Evolutionary conservation across 2,329 filamentous ascomycete genomes (phyloP).

Genomic region (Emydomyces testavorans): DNA sequence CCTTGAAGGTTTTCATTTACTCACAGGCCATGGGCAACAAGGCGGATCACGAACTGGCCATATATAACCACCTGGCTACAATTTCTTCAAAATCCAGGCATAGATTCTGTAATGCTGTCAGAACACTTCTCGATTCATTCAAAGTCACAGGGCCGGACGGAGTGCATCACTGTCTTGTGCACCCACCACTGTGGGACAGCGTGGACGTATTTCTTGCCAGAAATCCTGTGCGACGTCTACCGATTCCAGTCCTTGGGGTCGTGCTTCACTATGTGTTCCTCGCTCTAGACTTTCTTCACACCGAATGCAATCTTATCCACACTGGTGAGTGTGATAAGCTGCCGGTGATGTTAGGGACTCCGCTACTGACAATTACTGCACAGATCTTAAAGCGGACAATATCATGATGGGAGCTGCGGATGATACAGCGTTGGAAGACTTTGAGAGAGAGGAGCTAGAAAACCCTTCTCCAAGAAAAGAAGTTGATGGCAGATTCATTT

Average conservation of each 20-base stretch:
- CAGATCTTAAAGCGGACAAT: conserved; percentile 4
- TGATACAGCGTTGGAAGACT: conserved; percentile 5
- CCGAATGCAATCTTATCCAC: conserved; percentile 5
- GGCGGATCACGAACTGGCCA: conserved; percentile 30
- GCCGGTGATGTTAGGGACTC: neutral
- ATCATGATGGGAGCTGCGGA: conserved; percentile 5
- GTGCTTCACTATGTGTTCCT: conserved; percentile 18
- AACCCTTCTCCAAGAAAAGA: conserved; percentile 10
- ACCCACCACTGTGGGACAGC: conserved; percentile 10
- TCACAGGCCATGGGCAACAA: conserved; percentile 21
- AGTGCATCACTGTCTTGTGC: conserved; percentile 11
- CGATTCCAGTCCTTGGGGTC: conserved; percentile 1
- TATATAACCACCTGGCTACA: conserved; percentile 32
- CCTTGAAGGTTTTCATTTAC: conserved; percentile 18
- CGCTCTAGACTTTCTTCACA: conserved; percentile 7
- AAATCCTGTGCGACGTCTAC: conserved; percentile 7
- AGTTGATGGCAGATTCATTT: conserved; percentile 11
- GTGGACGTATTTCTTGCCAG: conserved; percentile 9
- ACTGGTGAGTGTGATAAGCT: neutral
- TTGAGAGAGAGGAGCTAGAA: conserved; percentile 10
- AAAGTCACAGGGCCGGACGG: conserved; percentile 8
- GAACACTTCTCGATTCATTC: conserved; percentile 12
- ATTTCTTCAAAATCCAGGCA: conserved; percentile 19
- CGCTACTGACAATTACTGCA: no score
- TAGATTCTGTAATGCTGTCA: neutral